Evolutionary conservation across 495 filamentous ascomycete species (phyloP).

Genomic region (Hyphodiscus hymeniophilus): DNA sequence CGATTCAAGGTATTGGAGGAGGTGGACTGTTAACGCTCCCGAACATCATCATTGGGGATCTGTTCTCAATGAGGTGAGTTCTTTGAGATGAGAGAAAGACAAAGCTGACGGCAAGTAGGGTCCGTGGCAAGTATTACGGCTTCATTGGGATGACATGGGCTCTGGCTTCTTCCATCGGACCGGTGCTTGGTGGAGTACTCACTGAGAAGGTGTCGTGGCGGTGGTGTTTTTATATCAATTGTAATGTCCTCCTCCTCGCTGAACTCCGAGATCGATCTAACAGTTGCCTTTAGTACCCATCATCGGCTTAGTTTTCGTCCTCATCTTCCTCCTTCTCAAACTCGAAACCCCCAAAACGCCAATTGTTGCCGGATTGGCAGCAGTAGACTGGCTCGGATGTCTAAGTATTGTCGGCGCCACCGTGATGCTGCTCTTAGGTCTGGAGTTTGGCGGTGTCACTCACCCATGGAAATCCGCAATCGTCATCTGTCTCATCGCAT

Average conservation of each 20-base stretch:
- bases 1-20: constrained; percentile 76
- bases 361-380: not conserved
- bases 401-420: not conserved
- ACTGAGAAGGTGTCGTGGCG: not conserved
- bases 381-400: not conserved
- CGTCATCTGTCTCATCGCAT: no score
- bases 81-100: no score
- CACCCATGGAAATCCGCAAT: no score
- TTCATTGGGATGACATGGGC: not conserved
- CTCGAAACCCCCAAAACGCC: not conserved
- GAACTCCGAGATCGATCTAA: not conserved
- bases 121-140: not conserved
- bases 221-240: not conserved
- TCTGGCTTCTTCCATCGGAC: not conserved
- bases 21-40: constrained; percentile 74
- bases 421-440: not conserved
- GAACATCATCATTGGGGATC: constrained; percentile 74
- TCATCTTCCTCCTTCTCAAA: not conserved
- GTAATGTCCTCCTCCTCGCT: not conserved
- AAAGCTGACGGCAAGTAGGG: not conserved
- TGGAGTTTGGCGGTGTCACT: no score
- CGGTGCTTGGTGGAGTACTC: not conserved
- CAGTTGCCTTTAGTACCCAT: not conserved
- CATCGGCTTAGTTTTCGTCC: not conserved
- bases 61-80: constrained; percentile 66